Conservation (phyloP, 352 stramenopile genomes). For the Phytophthora capsici region DNA sequence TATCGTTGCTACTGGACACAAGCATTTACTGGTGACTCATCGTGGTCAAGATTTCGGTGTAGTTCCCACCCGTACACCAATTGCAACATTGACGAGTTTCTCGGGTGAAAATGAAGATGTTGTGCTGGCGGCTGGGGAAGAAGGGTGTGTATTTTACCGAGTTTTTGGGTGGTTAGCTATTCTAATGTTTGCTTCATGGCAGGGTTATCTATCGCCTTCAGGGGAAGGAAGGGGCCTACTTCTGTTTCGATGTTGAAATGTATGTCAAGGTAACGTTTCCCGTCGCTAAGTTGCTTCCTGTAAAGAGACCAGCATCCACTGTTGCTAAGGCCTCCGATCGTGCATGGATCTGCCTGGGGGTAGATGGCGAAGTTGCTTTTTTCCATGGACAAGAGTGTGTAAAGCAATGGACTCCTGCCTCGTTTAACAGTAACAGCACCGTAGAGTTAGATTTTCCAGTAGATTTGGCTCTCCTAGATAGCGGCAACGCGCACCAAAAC, state of each 20-base stretch:
- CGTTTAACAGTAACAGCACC: slow-evolving; percentile 8
- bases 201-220: slow-evolving; percentile 56
- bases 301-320: slow-evolving; percentile 11
- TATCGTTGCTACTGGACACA: slow-evolving; percentile 49
- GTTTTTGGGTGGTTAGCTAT: slow-evolving; percentile 1
- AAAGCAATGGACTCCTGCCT: slow-evolving; percentile 33
- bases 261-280: slow-evolving; percentile 52
- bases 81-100: slow-evolving; percentile 42
- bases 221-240: slow-evolving; percentile 33
- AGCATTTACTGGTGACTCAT: slow-evolving; percentile 58
- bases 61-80: slow-evolving; percentile 37
- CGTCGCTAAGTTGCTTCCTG: slow-evolving; percentile 43
- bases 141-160: slow-evolving; percentile 38
- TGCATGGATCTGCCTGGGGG: slow-evolving; percentile 48
- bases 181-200: slow-evolving; percentile 7
- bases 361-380: slow-evolving; percentile 43
- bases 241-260: slow-evolving; percentile 43
- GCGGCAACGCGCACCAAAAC: slow-evolving; percentile 6
- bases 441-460: slow-evolving; percentile 29
- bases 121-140: slow-evolving; percentile 51
- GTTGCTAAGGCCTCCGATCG: slow-evolving; percentile 15
- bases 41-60: slow-evolving; percentile 36
- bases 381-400: slow-evolving; percentile 43
- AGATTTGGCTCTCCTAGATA: slow-evolving; percentile 32
- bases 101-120: slow-evolving; percentile 34